Conservation (phyloP, 148 eudicot species). For the Spergularia bocconei region DNA sequence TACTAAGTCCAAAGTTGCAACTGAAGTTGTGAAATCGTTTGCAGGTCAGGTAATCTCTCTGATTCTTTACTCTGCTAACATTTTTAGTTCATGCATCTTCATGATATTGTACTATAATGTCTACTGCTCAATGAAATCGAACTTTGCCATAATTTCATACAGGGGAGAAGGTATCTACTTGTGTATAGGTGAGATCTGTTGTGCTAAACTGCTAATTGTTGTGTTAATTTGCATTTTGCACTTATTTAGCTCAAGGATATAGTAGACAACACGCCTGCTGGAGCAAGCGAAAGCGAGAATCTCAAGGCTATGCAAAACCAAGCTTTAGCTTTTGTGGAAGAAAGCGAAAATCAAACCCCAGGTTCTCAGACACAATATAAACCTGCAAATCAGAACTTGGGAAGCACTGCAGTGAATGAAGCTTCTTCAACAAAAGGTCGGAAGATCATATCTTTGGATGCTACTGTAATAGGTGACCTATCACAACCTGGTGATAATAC, state of each 20-base stretch:
- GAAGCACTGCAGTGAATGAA: slow-evolving; percentile 13
- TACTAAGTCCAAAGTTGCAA: slow-evolving; percentile 42
- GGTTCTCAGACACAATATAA: slow-evolving; percentile 16
- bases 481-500: slow-evolving; percentile 26
- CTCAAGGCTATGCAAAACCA: slow-evolving; percentile 50
- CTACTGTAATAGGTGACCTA: slow-evolving; percentile 26
- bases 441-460: slow-evolving; percentile 23
- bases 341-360: slow-evolving; percentile 25
- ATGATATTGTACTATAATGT: neutral
- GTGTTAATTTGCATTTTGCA: neutral
- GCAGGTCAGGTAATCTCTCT: slow-evolving; percentile 40
- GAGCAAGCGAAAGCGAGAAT: slow-evolving; percentile 36
- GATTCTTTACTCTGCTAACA: neutral
- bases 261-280: slow-evolving; percentile 50
- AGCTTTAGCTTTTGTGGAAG: slow-evolving; percentile 41
- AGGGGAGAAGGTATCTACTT: no score
- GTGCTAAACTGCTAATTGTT: slow-evolving; percentile 11
- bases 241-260: slow-evolving; percentile 58
- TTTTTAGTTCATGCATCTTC: neutral
- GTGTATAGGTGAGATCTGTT: neutral
- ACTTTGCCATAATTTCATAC: no score
- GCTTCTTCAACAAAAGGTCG: slow-evolving; percentile 24
- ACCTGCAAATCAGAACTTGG: neutral
- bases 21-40: slow-evolving; percentile 46
- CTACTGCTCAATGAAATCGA: neutral